Base-by-base conservation (phyloP, 169 alveolate genomes). In the Eimeria sp. region DNA sequence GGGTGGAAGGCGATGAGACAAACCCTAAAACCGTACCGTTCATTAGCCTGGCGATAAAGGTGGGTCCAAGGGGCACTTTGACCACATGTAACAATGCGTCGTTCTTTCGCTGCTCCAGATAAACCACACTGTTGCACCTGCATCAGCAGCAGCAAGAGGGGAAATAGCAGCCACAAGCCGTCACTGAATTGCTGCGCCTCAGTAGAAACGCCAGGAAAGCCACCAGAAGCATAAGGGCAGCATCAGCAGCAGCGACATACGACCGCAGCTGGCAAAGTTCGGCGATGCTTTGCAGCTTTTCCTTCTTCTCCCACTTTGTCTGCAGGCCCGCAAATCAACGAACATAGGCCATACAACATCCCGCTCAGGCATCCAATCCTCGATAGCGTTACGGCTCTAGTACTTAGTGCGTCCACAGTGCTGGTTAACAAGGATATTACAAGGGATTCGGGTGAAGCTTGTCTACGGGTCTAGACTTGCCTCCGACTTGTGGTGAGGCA, bases 401-500 rank as follows among this genome's bases (percentile, higher is more conserved):
- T 52, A 49, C 54, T 1, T 13, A 52, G 49, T 37, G 30, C 49
- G 14, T n/a, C 13, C 49, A 56, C 76, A 33, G 14, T 23, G 14
- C 10, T 58, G 23, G 91, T 54, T 56, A 40, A 85, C 30, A 0
- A 6, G n/a, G 6, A 58, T 43, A 46, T 90, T 96, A 16, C 77
- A 82, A 82, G 95, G 97, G 56, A 95, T 85, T 72, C 98, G 98
- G 20, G 97, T 88, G 90, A 97, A 97, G 66, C 97, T 37, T 20
- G 20, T 74, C 56, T 40, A 40, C 25, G 60, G n/a, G 72, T 46
- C n/a, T 43, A 27, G 16, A 60, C 95, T 68, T 89, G 97, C 99
- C 97, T 99, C 99, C 89, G 99, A 97, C 96, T 99, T 99, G 96
- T 99, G 99, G 97, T 99, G 99, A 37, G 99, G 99, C 56, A 99